Conservation (phyloP, 306 rosid species). For the Styphnolobium japonicum region DNA sequence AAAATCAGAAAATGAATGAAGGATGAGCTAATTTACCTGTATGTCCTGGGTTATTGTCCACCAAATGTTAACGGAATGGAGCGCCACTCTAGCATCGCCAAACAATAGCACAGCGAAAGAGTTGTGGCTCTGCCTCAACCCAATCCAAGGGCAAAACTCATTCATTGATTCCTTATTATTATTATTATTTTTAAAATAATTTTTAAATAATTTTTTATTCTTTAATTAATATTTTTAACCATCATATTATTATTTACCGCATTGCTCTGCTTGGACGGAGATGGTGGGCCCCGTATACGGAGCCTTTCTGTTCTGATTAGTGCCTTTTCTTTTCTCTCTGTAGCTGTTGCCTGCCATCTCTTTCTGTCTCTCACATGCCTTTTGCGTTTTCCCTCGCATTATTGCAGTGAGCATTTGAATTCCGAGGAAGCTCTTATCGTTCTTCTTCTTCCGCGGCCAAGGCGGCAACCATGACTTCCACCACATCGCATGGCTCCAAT, state of each 20-base stretch:
- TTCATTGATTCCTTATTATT: not conserved
- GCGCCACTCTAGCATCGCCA: conserved; percentile 22
- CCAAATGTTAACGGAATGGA: not conserved
- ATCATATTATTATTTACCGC: not conserved
- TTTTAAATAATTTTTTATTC: too few species aligned
- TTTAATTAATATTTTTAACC: too few species aligned
- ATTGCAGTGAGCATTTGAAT: conserved; percentile 20
- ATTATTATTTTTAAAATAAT: not conserved
- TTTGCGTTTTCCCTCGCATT: conserved; percentile 12
- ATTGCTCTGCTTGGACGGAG: not conserved
- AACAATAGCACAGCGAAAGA: not conserved
- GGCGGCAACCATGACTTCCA: conserved; percentile 37
- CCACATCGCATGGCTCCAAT: too few species aligned
- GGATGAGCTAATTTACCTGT: not conserved
- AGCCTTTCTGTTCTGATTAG: not conserved
- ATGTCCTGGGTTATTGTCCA: not conserved
- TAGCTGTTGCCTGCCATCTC: not conserved
- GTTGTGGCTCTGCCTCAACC: too few species aligned
- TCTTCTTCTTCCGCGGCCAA: conserved; percentile 31
- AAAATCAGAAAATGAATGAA: not conserved
- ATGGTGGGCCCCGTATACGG: conserved; percentile 14
- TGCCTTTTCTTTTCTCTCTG: not conserved
- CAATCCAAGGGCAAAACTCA: not conserved
- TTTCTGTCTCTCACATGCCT: not conserved
- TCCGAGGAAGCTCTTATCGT: conserved; percentile 1